These are phyloP conservation scores for Tulasnella sp. DNA, from an alignment of 768 basidiomycete species.

Conservation along the genomic window DNA sequence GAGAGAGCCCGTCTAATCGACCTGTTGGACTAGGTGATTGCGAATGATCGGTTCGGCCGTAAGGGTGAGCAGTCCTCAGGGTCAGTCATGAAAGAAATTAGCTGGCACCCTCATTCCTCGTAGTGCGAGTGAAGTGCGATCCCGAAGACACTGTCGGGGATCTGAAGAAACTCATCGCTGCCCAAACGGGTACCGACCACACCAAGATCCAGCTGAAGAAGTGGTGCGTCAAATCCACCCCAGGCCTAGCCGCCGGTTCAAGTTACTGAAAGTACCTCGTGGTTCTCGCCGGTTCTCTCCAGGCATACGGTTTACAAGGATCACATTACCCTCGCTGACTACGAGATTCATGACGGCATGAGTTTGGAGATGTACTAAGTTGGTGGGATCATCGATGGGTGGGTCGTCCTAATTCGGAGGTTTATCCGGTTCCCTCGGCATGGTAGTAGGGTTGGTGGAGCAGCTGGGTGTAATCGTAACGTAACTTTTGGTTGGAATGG, in stretches of 20 bases:
- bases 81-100: too few relatives aligned
- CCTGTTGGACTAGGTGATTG: too few relatives aligned
- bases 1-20: background rate
- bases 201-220: constrained; percentile 93
- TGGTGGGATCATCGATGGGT: constrained; percentile 2
- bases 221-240: constrained; percentile 59
- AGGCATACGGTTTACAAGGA: constrained; percentile 70
- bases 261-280: background rate
- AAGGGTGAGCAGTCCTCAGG: constrained; percentile 39
- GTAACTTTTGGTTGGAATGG: background rate
- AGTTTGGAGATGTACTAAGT: constrained; percentile 84
- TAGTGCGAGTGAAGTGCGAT: constrained; percentile 92
- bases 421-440: background rate
- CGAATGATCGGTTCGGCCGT: too few relatives aligned
- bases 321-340: constrained; percentile 87
- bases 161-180: constrained; percentile 93
- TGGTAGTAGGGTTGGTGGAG: too few relatives aligned
- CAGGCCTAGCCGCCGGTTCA: background rate
- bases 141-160: constrained; percentile 96
- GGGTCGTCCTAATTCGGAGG: background rate
- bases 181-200: constrained; percentile 85
- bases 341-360: constrained; percentile 91
- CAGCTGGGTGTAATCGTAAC: background rate
- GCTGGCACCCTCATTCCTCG: too few relatives aligned
- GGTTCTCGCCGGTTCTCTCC: background rate